A percentile compares a stretch with the other conserved stretches of the same genome.
phyloP scores from a whole-genome alignment of 169 alveolate genomes.

The Cystoisospora suis region DNA sequence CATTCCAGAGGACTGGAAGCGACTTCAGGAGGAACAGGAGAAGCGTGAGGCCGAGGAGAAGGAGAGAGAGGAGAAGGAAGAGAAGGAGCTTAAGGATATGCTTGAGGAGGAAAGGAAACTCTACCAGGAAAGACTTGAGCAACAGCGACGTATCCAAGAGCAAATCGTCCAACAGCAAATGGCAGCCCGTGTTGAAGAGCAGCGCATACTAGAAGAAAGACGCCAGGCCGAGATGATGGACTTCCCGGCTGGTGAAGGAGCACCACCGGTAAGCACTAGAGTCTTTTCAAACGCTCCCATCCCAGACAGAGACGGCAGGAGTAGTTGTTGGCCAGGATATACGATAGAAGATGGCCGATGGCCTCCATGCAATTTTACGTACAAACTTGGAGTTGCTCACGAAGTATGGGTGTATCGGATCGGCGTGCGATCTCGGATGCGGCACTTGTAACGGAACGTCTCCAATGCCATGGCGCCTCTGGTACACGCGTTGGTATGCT shows the following conservation, averaged over 20 bases:
- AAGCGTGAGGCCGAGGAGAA: conserved; percentile 55
- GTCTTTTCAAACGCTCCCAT: no score
- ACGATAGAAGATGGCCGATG: no score
- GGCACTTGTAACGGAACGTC: no score
- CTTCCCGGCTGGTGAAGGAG: background rate
- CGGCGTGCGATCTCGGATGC: no score
- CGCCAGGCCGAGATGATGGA: background rate
- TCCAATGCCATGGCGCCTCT: no score
- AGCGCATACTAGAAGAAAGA: background rate
- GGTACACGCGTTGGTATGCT: background rate
- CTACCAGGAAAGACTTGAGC: background rate
- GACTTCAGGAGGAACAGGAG: conserved; percentile 54
- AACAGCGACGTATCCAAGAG: background rate
- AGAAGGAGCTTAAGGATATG: conserved; percentile 45
- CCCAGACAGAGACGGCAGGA: no score
- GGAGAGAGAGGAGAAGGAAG: conserved; percentile 59
- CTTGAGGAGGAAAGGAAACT: conserved; percentile 57
- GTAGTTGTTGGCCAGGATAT: no score
- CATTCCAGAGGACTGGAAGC: conserved; percentile 70
- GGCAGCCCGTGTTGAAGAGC: background rate
- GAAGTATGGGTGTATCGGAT: no score
- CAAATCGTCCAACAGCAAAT: conserved; percentile 23
- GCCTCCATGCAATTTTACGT: no score
- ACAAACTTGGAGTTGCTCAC: no score
- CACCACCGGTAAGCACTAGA: background rate